phyloP scores from a whole-genome alignment of 176 grass and related monocot genomes.

The Raddia distichophylla region DNA sequence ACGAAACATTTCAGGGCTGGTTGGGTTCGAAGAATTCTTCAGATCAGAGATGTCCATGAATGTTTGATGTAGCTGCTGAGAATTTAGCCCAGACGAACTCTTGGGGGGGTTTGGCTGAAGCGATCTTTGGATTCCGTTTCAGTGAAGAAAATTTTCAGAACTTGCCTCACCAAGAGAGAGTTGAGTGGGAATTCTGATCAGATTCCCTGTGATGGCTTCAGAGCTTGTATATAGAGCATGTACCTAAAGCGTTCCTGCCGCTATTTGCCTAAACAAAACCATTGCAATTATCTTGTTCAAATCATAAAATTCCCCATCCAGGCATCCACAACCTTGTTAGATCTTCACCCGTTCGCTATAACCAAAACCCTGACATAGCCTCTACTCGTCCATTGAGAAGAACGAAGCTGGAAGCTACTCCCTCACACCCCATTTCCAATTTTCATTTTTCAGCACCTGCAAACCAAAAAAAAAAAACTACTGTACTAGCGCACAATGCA shows the following conservation, averaged over 20 bases:
- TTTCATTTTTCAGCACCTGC: background rate
- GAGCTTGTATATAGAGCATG: background rate
- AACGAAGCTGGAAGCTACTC: background rate
- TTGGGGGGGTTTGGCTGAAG: background rate
- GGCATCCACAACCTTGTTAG: background rate
- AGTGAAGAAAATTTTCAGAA: background rate
- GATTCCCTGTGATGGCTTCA: background rate
- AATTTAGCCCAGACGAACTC: background rate
- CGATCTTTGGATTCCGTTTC: background rate
- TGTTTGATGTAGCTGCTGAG: background rate
- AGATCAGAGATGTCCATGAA: background rate
- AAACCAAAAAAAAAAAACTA: no score
- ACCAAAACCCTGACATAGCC: constrained; percentile 36
- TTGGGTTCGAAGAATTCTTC: background rate
- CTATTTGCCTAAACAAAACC: background rate
- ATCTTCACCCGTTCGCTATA: constrained; percentile 12
- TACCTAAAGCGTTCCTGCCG: background rate
- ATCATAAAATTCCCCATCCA: constrained; percentile 20
- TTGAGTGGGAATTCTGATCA: background rate
- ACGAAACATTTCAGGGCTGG: background rate
- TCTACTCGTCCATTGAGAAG: constrained; percentile 34
- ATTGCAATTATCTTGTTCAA: background rate
- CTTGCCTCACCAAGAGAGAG: background rate
- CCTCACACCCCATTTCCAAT: constrained; percentile 17
- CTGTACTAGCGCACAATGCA: background rate